Percentiles rank a stretch among this genome's conserved stretches.
Evolutionary conservation across 2,329 filamentous ascomycete species (phyloP).

Genomic region (Phyllosticta citrichinensis): DNA sequence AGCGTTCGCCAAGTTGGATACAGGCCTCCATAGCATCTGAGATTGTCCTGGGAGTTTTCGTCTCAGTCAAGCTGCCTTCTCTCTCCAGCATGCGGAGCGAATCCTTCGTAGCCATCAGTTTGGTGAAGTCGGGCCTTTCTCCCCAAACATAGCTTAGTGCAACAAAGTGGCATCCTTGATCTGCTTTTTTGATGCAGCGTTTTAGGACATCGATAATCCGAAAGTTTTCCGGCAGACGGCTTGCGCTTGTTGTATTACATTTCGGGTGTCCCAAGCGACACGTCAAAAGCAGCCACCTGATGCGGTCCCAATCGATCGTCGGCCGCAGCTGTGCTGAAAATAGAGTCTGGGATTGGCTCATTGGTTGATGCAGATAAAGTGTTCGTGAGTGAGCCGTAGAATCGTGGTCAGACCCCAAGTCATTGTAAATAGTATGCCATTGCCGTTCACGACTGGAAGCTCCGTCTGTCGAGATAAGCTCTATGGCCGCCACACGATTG

Average conservation of each 20-base stretch:
- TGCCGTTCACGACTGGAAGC: no score
- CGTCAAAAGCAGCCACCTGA: background rate
- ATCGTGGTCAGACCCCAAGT: no score
- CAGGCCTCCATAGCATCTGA: slow-evolving; percentile 1
- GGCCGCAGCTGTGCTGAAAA: no score
- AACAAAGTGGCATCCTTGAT: background rate
- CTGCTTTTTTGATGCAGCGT: background rate
- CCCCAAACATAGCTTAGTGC: slow-evolving; percentile 10
- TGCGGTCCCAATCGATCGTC: background rate
- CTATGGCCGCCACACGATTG: no score
- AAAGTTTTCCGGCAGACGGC: background rate
- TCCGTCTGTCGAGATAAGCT: no score
- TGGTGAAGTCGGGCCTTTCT: background rate
- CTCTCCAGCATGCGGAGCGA: background rate
- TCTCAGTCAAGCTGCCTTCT: background rate
- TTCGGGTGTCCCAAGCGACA: background rate
- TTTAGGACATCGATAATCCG: slow-evolving; percentile 1
- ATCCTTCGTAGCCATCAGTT: background rate
- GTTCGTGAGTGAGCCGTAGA: no score
- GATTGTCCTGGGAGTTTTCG: background rate
- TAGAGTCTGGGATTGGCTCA: no score
- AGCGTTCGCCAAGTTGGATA: background rate
- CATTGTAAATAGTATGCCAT: no score
- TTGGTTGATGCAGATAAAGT: no score
- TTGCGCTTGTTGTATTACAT: background rate